Base-by-base conservation (phyloP, 768 basidiomycete species). In the Suillus spraguei region DNA sequence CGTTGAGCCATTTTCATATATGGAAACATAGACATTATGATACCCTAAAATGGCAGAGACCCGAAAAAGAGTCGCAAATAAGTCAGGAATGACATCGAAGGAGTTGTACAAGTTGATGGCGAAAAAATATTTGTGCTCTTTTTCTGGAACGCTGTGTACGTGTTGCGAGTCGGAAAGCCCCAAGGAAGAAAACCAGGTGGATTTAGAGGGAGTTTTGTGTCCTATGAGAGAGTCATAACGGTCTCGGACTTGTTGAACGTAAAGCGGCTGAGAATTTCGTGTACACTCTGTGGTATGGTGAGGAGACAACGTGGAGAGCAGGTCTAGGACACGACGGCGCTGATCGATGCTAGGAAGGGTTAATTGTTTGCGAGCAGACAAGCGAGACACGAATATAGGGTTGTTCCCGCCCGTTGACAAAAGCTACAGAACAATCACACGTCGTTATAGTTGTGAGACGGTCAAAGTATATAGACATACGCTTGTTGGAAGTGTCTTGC, bases 31-130 rank as follows among this genome's bases (percentile, higher is more conserved):
- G 71, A 99, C 95, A 74, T 99, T 99, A 77, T 97, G 95, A 79
- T 94, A 98, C 6, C 97, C 97, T 38, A 99, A 83, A 66, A 99
- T 86, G 44, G 92, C 85, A 0, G 95, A 89, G 44, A 96, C 89
- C 62, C 95, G 88, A 82, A 99, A 99, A 69, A 99, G 89, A 24
- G 95, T 95, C 38, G 95, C 89, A 75, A 99, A 98, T 41, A 99
- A 85, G 78, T 99, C 97, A 20, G 97, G 96, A 68, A 99, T 96
- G 74, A 99, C 81, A 78, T 97, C 95, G 86, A 99, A 99, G 14
- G 96, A 98, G 82, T 99, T 99, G 84, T 98, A 98, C 64, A 99
- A 83, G 78, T 99, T 99, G 84, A 99, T 99, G 64, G 95, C 97
- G 77, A 99, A 97, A 79, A 94, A 99, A 76, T 99, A 99, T 75